Conservation (phyloP, 1,139 yeast species). For the Candida tetrigidarum region DNA sequence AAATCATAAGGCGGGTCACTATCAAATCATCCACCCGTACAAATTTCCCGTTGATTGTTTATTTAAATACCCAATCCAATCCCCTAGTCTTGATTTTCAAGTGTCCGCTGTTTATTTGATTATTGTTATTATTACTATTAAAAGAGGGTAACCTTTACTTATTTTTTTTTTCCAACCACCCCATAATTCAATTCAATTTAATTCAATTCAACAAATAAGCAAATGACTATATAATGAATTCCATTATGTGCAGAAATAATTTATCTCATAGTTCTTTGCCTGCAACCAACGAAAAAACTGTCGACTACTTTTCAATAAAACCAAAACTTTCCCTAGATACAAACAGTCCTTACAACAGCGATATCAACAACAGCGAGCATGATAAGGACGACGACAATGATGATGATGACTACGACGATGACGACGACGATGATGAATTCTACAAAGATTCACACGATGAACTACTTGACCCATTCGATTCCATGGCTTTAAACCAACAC, state of each 20-base stretch:
- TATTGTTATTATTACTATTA: no score
- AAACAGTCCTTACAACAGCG: neutral
- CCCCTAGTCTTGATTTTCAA: no score
- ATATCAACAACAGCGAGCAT: neutral
- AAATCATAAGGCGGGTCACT: neutral
- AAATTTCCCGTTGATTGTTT: neutral
- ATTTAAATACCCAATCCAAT: neutral
- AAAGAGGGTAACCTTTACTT: no score
- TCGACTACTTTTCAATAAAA: constrained; percentile 17
- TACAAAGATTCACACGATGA: neutral
- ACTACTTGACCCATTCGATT: constrained; percentile 9
- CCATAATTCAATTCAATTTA: neutral
- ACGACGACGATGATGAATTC: neutral
- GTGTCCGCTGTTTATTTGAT: neutral
- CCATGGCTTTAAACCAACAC: constrained; percentile 6
- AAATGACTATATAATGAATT: constrained; percentile 1
- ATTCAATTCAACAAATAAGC: neutral
- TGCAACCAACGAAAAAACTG: neutral
- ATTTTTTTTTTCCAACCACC: neutral
- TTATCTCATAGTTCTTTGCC: constrained; percentile 8
- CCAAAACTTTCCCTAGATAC: constrained; percentile 17
- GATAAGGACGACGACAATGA: constrained; percentile 4
- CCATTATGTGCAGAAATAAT: constrained; percentile 6
- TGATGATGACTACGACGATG: constrained; percentile 8
- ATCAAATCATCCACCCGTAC: neutral